Base-by-base conservation (phyloP, 1,284 basidiomycete genomes). In the Melampsora americana region DNA sequence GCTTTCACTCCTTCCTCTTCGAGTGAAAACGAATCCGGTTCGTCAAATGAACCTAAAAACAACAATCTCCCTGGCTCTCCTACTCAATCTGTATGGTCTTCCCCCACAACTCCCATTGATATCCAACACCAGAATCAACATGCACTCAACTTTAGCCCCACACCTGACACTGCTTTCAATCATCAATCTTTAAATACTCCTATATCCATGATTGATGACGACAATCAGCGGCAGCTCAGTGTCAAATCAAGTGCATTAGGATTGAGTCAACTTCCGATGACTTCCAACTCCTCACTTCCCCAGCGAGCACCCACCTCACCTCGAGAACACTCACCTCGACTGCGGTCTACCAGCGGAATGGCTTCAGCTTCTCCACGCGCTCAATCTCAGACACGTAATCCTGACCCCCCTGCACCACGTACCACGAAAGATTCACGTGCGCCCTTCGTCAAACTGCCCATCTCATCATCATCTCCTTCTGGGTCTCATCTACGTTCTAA, bases 11-110 rank as follows among this genome's bases (percentile, higher is more conserved):
- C 61, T 28, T 23, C 61, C 26, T 39, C 61, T 56, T 56, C 53
- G 26, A 56, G 53, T 28, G 53, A 56, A 28, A 56, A 56, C 53
- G 53, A 56, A n/a, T 56, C 53, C n/a, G 53, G 53, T 56, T 56
- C 53, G 26, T 56, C 53, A 56, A 56, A 56, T 23, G 53, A 56
- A n/a, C 53, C 53, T 23, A 56, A 28, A 23, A 56, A 23, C 53
- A 56, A 5, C 53, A 56, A 4, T 18, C 39, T 42, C 12, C 5
- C 39, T 11, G 39, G 39, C 39, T 42, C 26, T 56, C 53, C 26
- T 56, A 56, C 20, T 56, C 53, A 56, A n/a, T 23, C 53, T 23
- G 20, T 28, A 12, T 56, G n/a, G 26, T 56, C 53, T 56, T 28
- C n/a, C 5, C 53, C 53, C 53, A 56, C 26, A n/a, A 56, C 53